phyloP scores from a whole-genome alignment of 2,329 filamentous ascomycete species.

The Diaporthe sp. region DNA sequence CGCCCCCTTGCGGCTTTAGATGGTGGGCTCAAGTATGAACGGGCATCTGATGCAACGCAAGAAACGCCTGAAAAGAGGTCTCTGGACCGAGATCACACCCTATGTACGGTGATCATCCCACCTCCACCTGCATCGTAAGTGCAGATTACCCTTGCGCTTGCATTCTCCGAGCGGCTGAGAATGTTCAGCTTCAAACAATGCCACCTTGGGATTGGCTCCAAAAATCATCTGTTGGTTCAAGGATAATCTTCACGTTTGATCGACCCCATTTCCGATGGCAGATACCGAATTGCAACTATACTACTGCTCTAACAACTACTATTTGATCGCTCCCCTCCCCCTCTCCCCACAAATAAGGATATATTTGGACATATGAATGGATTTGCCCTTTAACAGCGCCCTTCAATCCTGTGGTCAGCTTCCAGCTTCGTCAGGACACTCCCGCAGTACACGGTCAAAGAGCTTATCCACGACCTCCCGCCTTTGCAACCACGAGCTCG shows the following conservation, averaged over 20 bases:
- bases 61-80: not conserved
- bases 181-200: not conserved
- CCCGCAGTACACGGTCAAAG: not conserved
- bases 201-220: not conserved
- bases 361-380: too few relatives aligned
- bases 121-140: not conserved
- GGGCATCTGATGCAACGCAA: not conserved
- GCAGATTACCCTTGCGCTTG: not conserved
- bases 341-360: too few relatives aligned
- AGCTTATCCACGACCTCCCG: too few relatives aligned
- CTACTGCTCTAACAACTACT: not conserved
- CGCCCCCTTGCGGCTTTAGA: not conserved
- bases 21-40: not conserved
- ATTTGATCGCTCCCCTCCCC: not conserved
- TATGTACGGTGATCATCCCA: not conserved
- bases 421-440: too few relatives aligned
- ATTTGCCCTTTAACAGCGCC: not conserved
- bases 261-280: not conserved
- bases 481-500: not conserved
- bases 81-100: not conserved
- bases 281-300: not conserved
- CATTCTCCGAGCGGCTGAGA: not conserved
- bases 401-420: not conserved
- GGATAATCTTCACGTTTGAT: not conserved
- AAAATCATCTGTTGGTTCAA: not conserved